A percentile compares a stretch with the other conserved stretches of the same genome.
Conservation (phyloP, 2,329 filamentous ascomycete species). For the Sclerotinia minor region DNA sequence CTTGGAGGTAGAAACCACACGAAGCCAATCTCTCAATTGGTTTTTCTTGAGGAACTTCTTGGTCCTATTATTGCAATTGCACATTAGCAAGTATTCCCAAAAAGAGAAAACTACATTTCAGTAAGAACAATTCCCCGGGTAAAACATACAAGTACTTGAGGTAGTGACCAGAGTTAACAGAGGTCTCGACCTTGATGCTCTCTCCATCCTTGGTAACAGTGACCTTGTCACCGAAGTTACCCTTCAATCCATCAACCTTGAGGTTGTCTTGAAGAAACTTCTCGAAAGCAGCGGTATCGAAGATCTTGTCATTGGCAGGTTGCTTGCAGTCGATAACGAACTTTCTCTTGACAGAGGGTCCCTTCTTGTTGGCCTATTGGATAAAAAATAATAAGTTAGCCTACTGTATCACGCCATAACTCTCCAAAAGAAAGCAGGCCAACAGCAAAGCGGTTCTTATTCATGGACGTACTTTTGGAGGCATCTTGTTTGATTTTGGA, state of each 20-base stretch:
- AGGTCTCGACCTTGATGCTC: constrained; percentile 93
- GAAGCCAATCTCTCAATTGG: constrained; percentile 99
- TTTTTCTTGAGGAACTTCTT: constrained; percentile 99
- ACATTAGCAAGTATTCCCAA: constrained; percentile 35
- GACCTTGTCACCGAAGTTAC: constrained; percentile 94
- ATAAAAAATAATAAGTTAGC: constrained; percentile 66
- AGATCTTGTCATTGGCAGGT: constrained; percentile 99
- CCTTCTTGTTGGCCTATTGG: constrained; percentile 61
- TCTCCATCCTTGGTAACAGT: constrained; percentile 88
- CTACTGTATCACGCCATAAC: constrained; percentile 78
- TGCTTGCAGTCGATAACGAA: constrained; percentile 99
- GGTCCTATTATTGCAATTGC: constrained; percentile 59
- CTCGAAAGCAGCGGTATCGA: constrained; percentile 97
- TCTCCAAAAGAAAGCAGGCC: constrained; percentile 53
- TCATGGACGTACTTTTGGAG: constrained; percentile 80
- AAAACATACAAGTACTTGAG: constrained; percentile 94
- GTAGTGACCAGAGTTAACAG: constrained; percentile 98
- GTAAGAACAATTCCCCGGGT: no score
- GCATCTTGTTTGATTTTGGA: constrained; percentile 63
- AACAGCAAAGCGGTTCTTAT: constrained; percentile 85
- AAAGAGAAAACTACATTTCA: neutral
- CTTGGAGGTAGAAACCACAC: constrained; percentile 95
- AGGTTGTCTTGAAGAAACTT: constrained; percentile 99
- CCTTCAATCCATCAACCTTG: constrained; percentile 98
- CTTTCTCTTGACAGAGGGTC: constrained; percentile 28